Conservation (phyloP, 345 rosid genomes). For the Corchorus capsularis region DNA sequence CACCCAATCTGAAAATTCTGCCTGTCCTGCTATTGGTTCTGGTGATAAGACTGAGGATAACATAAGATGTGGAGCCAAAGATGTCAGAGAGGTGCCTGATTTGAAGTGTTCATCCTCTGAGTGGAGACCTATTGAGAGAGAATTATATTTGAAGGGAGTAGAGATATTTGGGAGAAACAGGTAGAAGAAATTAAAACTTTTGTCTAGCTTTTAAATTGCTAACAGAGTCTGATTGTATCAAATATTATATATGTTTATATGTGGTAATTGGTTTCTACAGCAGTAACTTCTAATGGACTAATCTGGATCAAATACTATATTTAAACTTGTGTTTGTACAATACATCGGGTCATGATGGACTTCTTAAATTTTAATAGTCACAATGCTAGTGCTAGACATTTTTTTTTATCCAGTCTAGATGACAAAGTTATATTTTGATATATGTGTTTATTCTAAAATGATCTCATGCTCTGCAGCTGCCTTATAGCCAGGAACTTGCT, state of each 20-base stretch:
- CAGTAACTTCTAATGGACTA: neutral
- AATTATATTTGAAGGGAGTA: constrained; percentile 86
- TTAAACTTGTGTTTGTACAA: neutral
- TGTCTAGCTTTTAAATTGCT: constrained; percentile 16
- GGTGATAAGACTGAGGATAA: constrained; percentile 31
- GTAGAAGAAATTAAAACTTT: constrained; percentile 41
- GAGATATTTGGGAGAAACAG: constrained; percentile 99
- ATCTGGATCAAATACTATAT: neutral
- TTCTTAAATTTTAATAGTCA: constrained; percentile 5
- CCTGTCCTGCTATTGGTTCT: constrained; percentile 32
- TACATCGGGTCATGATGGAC: neutral
- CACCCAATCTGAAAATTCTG: constrained; percentile 21
- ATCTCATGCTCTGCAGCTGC: constrained; percentile 62
- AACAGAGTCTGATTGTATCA: constrained; percentile 12
- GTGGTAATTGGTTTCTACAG: neutral
- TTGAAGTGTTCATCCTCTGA: constrained; percentile 41
- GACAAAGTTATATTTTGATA: neutral
- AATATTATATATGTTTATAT: neutral
- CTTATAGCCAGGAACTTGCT: constrained; percentile 96
- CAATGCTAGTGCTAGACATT: neutral
- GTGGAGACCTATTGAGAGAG: constrained; percentile 94
- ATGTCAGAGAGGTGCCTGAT: constrained; percentile 40
- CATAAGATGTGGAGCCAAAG: constrained; percentile 32
- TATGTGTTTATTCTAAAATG: constrained; percentile 10
- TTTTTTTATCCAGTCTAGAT: constrained; percentile 6